A percentile compares a stretch with the other conserved stretches of the same genome.
Evolutionary conservation across 768 basidiomycete genomes (phyloP).

Genomic region (Mycena alexandri): DNA sequence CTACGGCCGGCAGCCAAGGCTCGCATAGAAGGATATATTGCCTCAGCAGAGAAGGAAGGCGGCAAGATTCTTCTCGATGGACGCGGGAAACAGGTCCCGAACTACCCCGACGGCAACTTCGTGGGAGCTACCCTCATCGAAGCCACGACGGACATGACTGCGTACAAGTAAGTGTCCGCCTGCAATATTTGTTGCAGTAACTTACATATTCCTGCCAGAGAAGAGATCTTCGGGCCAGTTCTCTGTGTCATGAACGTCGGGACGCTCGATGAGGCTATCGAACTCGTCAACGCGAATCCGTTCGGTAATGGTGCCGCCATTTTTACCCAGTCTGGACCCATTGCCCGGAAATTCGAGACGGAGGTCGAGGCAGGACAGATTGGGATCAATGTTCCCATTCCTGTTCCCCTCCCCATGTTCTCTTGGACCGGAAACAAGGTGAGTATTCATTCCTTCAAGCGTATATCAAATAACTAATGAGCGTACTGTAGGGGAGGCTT

Average conservation of each 20-base stretch:
- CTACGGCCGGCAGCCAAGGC: conserved; percentile 85
- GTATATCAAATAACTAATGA: not conserved
- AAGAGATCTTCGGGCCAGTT: conserved; percentile 96
- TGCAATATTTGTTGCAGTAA: conserved; percentile 17
- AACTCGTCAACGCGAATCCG: conserved; percentile 88
- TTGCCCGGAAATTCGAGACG: conserved; percentile 92
- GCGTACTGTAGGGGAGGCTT: conserved; percentile 59
- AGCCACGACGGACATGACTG: conserved; percentile 81
- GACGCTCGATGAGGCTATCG: conserved; percentile 90
- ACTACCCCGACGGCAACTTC: conserved; percentile 91
- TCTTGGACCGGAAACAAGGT: conserved; percentile 96
- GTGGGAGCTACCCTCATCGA: conserved; percentile 94
- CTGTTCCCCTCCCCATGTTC: conserved; percentile 94
- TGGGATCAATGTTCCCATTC: conserved; percentile 93
- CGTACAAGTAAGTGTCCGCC: conserved; percentile 75
- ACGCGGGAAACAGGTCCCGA: conserved; percentile 71
- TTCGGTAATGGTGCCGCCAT: conserved; percentile 97
- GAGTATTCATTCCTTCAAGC: conserved; percentile 28
- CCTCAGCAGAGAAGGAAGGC: conserved; percentile 81
- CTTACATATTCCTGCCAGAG: conserved; percentile 55
- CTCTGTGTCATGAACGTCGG: conserved; percentile 82
- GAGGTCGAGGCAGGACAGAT: conserved; percentile 92
- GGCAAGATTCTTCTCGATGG: conserved; percentile 92
- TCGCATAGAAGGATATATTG: conserved; percentile 81
- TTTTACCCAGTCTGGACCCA: conserved; percentile 97